Base-by-base conservation (phyloP, 192 early-diverging fungal species). In the Rhizoclosmatium sp. region DNA sequence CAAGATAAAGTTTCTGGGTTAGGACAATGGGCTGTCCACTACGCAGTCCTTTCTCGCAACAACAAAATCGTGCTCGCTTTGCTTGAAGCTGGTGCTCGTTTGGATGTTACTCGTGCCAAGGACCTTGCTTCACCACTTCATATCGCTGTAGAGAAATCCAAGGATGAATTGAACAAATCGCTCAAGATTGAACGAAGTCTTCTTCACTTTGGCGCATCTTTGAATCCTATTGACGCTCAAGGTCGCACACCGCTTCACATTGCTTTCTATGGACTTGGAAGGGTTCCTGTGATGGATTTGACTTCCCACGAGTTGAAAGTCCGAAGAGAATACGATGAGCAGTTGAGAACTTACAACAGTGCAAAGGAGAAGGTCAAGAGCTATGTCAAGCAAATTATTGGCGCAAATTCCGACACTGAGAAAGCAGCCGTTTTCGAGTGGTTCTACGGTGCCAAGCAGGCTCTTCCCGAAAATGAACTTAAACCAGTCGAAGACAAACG, bases 211-310 rank as follows among this genome's bases (percentile, higher is more conserved):
- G 85, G 84, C 40, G 86, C 89, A 12, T 68, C 86, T 49, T 41
- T 88, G 2, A 91, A 91, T 76, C 87, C 85, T 9, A 47, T 49
- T 3, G 89, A 91, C 73, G 61, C 48, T 4, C 83, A 88, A 83
- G 88, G 88, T 0, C 79, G 88, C 21, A 85, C 86, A 14, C 82
- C 88, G 14, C 69, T 91, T 5, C 89, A 91, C 65, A 82, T 88
- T 47, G 83, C 83, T 10, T 90, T 88, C 69, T 66, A 82, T 12
- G 78, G 75, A 5, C 45, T 85, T 19, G 61, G 71, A 40, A 51
- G 45, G 1, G 83, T 90, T 47, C 89, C 89, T 1, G 60, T 70
- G 2, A 89, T 87, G 81, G 65, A 79, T 10, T 65, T 46, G 23
- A 70, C 81, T 1, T 31, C 67, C 82, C 45, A 86, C 58, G 69